These are phyloP conservation scores for Trichoderma brevicompactum DNA, from an alignment of 2,329 filamentous ascomycete species.

Conservation along the genomic window DNA sequence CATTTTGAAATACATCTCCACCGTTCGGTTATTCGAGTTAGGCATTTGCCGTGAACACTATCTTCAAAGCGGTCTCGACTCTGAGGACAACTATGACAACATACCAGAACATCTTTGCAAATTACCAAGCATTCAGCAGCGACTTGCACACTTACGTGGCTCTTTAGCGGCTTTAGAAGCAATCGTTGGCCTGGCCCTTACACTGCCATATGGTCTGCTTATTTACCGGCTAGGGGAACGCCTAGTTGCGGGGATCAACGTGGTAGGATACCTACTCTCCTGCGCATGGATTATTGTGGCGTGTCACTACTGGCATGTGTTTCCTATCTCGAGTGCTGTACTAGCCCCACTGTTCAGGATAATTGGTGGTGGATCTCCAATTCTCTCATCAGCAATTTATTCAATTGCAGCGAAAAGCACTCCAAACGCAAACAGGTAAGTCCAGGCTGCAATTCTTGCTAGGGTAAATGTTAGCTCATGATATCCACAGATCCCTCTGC, in stretches of 20 bases:
- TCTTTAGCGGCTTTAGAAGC: conserved; percentile 9
- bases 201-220: conserved; percentile 18
- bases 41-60: conserved; percentile 20
- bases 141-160: conserved; percentile 18
- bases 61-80: not conserved
- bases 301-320: conserved; percentile 5
- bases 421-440: conserved; percentile 8
- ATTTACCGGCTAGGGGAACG: conserved; percentile 13
- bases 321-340: conserved; percentile 16
- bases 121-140: conserved; percentile 14
- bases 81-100: not conserved
- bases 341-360: conserved; percentile 16
- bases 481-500: not conserved
- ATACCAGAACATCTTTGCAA: conserved; percentile 24
- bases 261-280: conserved; percentile 20
- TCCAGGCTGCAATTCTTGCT: not conserved
- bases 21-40: conserved; percentile 11
- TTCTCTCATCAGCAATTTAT: conserved; percentile 16
- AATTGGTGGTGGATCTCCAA: conserved; percentile 20
- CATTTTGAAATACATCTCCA: conserved; percentile 11
- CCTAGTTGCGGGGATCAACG: conserved; percentile 16
- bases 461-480: not conserved
- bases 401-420: conserved; percentile 20
- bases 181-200: conserved; percentile 10
- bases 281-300: conserved; percentile 18